Evolutionary conservation across 2,329 filamentous ascomycete species (phyloP).

Genomic region (Sarocladiaceae sp.): DNA sequence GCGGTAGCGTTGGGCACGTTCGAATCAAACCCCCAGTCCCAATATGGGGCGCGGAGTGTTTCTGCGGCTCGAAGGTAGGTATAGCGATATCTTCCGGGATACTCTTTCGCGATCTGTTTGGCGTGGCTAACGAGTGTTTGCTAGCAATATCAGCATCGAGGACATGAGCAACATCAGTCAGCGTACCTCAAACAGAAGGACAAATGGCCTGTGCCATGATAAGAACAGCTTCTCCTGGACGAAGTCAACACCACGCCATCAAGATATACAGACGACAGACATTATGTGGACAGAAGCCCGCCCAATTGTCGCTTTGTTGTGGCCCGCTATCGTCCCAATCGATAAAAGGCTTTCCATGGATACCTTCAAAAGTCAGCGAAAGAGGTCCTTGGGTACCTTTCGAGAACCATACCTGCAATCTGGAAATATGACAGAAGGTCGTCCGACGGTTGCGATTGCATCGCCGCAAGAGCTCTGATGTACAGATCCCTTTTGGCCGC

Average conservation of each 20-base stretch:
- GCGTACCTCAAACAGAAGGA: slow-evolving; percentile 49
- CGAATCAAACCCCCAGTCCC: slow-evolving; percentile 47
- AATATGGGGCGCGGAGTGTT: slow-evolving; percentile 44
- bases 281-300: slow-evolving; percentile 43
- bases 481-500: slow-evolving; percentile 41
- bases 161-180: too few relatives aligned
- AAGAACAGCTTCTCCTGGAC: slow-evolving; percentile 44
- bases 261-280: slow-evolving; percentile 24
- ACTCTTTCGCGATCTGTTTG: slow-evolving; percentile 39
- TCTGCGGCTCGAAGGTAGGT: slow-evolving; percentile 41
- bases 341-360: slow-evolving; percentile 37
- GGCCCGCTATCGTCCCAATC: slow-evolving; percentile 38
- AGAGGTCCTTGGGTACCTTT: neutral
- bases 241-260: slow-evolving; percentile 7
- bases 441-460: slow-evolving; percentile 35
- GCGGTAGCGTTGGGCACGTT: slow-evolving; percentile 38
- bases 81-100: slow-evolving; percentile 28
- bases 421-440: slow-evolving; percentile 47
- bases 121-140: slow-evolving; percentile 47
- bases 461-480: slow-evolving; percentile 38
- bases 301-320: slow-evolving; percentile 23
- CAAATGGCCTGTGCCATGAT: slow-evolving; percentile 53
- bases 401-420: slow-evolving; percentile 35
- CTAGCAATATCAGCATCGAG: slow-evolving; percentile 25
- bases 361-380: slow-evolving; percentile 22